Evolutionary conservation across 2,329 filamentous ascomycete genomes (phyloP).

Genomic region (Coniochaeta prunicola): DNA sequence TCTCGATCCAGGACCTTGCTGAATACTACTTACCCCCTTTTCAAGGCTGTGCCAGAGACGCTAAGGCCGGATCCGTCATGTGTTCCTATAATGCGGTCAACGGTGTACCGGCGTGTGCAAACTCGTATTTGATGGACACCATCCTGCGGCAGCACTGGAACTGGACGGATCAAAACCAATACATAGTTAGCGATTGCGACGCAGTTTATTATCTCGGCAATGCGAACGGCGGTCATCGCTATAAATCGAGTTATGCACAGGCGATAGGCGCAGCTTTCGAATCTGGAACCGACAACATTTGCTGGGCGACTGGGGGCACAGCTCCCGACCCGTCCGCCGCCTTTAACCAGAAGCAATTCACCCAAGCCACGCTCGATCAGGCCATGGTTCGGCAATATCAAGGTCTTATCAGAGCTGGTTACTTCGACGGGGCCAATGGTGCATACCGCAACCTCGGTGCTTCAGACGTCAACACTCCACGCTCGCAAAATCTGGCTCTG

Average conservation of each 20-base stretch:
- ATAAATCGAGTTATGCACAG: slow-evolving; percentile 9
- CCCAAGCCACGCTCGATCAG: slow-evolving; percentile 36
- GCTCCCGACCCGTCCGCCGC: slow-evolving; percentile 8
- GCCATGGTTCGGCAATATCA: slow-evolving; percentile 45
- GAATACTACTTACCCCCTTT: slow-evolving; percentile 65
- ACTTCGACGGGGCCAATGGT: slow-evolving; percentile 43
- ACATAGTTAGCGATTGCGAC: slow-evolving; percentile 14
- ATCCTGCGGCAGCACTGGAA: slow-evolving; percentile 39
- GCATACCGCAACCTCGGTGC: slow-evolving; percentile 46
- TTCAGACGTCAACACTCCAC: slow-evolving; percentile 46
- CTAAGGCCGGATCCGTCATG: slow-evolving; percentile 52
- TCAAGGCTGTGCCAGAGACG: slow-evolving; percentile 52
- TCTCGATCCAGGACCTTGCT: slow-evolving; percentile 49
- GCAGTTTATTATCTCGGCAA: slow-evolving; percentile 19
- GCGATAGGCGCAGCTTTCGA: slow-evolving; percentile 12
- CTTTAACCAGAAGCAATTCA: slow-evolving; percentile 28
- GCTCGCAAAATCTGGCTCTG: slow-evolving; percentile 47
- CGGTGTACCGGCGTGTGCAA: slow-evolving; percentile 37
- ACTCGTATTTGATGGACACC: slow-evolving; percentile 52
- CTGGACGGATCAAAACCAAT: slow-evolving; percentile 16
- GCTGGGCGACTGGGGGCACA: slow-evolving; percentile 13
- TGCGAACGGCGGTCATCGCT: slow-evolving; percentile 14
- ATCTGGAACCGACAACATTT: slow-evolving; percentile 14
- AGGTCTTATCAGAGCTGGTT: slow-evolving; percentile 47
- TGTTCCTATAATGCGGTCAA: slow-evolving; percentile 60